phyloP scores from a whole-genome alignment of 2,329 filamentous ascomycete genomes.

The Neonectria faginata region DNA sequence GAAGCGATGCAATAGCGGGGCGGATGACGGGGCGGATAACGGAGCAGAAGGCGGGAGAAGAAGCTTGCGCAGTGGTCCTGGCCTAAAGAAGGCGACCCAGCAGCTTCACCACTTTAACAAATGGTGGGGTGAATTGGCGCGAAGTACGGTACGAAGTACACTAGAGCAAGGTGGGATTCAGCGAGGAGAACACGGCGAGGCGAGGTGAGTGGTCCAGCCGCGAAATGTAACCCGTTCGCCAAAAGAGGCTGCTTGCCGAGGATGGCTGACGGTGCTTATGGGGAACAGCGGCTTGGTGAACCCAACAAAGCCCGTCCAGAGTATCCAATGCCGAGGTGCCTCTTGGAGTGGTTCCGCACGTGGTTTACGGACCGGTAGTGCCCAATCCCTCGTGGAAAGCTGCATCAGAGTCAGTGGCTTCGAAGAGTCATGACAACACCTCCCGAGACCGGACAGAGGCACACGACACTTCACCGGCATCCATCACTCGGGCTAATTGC shows the following conservation, averaged over 20 bases:
- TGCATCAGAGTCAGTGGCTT: not conserved
- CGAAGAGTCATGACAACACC: slow-evolving; percentile 9
- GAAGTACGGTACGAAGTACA: not conserved
- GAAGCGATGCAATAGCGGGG: not conserved
- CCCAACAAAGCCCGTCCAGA: slow-evolving; percentile 16
- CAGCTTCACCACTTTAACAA: slow-evolving; percentile 4
- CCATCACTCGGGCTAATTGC: not conserved
- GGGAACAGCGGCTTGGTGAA: slow-evolving; percentile 1
- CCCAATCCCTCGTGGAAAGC: slow-evolving; percentile 1
- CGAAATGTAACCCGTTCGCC: slow-evolving; percentile 22
- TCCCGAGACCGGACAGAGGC: slow-evolving; percentile 32
- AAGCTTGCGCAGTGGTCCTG: not conserved
- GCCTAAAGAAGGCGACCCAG: slow-evolving; percentile 11
- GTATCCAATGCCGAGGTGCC: slow-evolving; percentile 12
- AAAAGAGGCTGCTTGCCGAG: slow-evolving; percentile 17
- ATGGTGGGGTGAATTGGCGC: not conserved
- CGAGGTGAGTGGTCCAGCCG: slow-evolving; percentile 3
- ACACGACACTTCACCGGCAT: slow-evolving; percentile 4
- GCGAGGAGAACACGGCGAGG: slow-evolving; percentile 2
- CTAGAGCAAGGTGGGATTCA: slow-evolving; percentile 18
- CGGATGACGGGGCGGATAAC: slow-evolving; percentile 19
- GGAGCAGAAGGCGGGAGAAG: slow-evolving; percentile 10
- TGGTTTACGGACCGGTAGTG: not conserved
- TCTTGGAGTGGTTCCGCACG: slow-evolving; percentile 9
- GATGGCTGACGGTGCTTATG: slow-evolving; percentile 16